Percentiles rank a stretch among this genome's conserved stretches.
Evolutionary conservation across 495 filamentous ascomycete species (phyloP).

Genomic region (Aspergillus heteromorphus): DNA sequence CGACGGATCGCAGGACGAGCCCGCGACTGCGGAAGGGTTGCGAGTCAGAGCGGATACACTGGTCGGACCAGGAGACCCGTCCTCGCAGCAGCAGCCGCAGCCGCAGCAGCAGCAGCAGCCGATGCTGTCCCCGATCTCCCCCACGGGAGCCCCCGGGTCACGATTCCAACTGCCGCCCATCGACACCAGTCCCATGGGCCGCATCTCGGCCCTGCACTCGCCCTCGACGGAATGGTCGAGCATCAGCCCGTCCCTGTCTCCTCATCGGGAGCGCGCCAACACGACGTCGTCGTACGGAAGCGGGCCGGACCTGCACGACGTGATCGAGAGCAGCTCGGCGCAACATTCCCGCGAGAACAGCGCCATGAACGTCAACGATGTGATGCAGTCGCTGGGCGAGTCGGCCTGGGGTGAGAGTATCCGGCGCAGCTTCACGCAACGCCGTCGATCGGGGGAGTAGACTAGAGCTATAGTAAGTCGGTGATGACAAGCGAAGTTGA

Average conservation of each 20-base stretch:
- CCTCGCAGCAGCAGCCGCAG: no score
- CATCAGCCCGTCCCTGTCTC: slow-evolving; percentile 39
- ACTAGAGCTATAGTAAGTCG: no score
- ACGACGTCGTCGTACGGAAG: slow-evolving; percentile 27
- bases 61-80: neutral
- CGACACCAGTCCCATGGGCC: slow-evolving; percentile 35
- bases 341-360: slow-evolving; percentile 48
- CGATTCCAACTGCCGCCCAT: slow-evolving; percentile 33
- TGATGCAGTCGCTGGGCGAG: slow-evolving; percentile 74
- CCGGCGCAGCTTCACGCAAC: slow-evolving; percentile 76
- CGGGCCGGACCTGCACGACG: slow-evolving; percentile 16
- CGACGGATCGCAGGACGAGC: slow-evolving; percentile 48
- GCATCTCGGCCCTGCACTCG: slow-evolving; percentile 29
- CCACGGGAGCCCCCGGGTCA: slow-evolving; percentile 23
- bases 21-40: slow-evolving; percentile 16
- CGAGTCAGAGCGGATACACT: slow-evolving; percentile 1
- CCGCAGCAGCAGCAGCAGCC: no score
- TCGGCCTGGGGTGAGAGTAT: slow-evolving; percentile 93
- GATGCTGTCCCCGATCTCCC: slow-evolving; percentile 38
- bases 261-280: slow-evolving; percentile 24
- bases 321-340: slow-evolving; percentile 10
- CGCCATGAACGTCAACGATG: slow-evolving; percentile 68
- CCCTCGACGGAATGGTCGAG: slow-evolving; percentile 39
- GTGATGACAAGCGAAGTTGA: neutral
- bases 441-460: slow-evolving; percentile 36